Base-by-base conservation (phyloP, 2,329 filamentous ascomycete genomes). In the Diaporthe sp. region DNA sequence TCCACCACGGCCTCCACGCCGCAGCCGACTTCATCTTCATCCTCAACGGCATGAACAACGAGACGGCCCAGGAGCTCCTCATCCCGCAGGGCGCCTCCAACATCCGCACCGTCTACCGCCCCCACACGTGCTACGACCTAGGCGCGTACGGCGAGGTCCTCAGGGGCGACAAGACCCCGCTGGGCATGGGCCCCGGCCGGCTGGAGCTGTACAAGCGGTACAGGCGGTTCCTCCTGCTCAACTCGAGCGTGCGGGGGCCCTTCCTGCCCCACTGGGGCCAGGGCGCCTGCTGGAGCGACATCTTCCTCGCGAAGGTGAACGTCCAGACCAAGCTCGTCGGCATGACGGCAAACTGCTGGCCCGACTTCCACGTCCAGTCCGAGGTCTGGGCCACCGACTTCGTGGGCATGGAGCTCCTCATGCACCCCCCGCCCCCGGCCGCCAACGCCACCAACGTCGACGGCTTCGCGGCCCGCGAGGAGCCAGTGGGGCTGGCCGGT, bases 21-120 rank as follows among this genome's bases (percentile, higher is more conserved):
- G 79, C 77, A 0, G 83, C 83, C 61, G 83, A 85, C 77, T 85
- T 85, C 75, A 77, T 85, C 74, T 84, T 85, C 76, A 81, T 85
- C 72, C 77, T 85, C 63, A 83, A 84, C 65, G 84, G 83, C 50
- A 76, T 80, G 55, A 80, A 80, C 39, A 77, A 80, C 59, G 72
- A 74, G 47, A 75, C 74, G 8, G 78, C 75, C 2, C 71, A 73
- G 51, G 37, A 63, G 3, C 61, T 79, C 1, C 63, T 71, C 51
- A 79, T 84, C 65, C 82, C 83, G 0, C 42, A 73, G 6, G 74
- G 69, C 25, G 74, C 75, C 44, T 55, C 77, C n/a, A 84, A 85
- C 75, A 78, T 84, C 66, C 77, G 78, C 50, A 71, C 82, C 42
- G 77, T 84, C 35, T 72, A 77, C 13, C 80, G 81, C 4, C 58